These are phyloP conservation scores for Elsinoe fawcettii DNA, from an alignment of 2,329 filamentous ascomycete genomes.

Conservation along the genomic window DNA sequence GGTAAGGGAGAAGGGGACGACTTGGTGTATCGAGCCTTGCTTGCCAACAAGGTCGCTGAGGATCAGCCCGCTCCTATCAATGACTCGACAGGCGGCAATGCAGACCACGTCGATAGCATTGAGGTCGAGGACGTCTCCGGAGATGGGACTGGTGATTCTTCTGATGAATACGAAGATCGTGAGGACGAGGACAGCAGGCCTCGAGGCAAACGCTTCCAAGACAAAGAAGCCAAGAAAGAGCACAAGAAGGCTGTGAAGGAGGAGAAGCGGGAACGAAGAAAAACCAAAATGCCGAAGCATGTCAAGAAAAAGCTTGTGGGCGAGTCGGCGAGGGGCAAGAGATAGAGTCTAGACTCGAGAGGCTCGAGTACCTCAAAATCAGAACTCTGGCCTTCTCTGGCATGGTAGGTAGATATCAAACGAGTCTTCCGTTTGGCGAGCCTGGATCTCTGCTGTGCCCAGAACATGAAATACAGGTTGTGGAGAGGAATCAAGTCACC, in stretches of 20 bases:
- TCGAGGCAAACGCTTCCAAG: conserved; percentile 76
- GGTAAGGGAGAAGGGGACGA: conserved; percentile 63
- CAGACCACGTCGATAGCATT: background rate
- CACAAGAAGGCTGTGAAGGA: conserved; percentile 93
- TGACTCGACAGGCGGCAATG: background rate
- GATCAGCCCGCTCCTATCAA: too few species aligned
- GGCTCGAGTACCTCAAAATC: too few species aligned
- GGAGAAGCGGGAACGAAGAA: conserved; percentile 85
- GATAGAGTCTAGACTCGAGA: conserved; percentile 36
- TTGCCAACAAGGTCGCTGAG: conserved; percentile 58
- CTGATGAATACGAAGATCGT: conserved; percentile 31
- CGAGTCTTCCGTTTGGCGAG: too few species aligned
- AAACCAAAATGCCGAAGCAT: conserved; percentile 94
- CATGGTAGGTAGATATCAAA: too few species aligned
- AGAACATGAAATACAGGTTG: too few species aligned
- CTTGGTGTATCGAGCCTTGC: conserved; percentile 76
- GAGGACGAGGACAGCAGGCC: conserved; percentile 57
- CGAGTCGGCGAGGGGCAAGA: conserved; percentile 50
- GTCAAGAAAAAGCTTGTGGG: conserved; percentile 82
- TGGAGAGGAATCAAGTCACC: too few species aligned
- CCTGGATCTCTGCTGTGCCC: too few species aligned
- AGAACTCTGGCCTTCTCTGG: too few species aligned
- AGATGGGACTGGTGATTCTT: conserved; percentile 20
- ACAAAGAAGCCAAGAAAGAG: conserved; percentile 82
- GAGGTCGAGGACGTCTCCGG: conserved; percentile 19